These are phyloP conservation scores for Alnus glutinosa DNA, from an alignment of 306 rosid species.

Conservation along the genomic window DNA sequence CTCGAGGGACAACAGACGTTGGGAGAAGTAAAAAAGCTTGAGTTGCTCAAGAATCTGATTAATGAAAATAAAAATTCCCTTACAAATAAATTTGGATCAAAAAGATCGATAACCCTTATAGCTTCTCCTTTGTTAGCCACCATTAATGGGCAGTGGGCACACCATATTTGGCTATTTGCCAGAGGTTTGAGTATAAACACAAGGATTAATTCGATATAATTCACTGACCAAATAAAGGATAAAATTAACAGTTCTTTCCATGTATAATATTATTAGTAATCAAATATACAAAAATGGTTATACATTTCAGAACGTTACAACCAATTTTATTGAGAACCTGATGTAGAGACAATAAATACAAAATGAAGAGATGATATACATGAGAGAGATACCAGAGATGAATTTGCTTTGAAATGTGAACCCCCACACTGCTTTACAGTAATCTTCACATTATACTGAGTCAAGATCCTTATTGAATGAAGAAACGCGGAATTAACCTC, in stretches of 20 bases:
- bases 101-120: no score
- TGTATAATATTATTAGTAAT: background rate
- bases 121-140: no score
- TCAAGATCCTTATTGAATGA: background rate
- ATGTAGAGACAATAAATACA: background rate
- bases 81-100: no score
- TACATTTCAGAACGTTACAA: background rate
- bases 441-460: background rate
- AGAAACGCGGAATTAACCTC: conserved; percentile 5
- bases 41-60: no score
- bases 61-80: no score
- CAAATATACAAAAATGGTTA: background rate
- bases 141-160: no score
- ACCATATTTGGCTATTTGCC: no score
- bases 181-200: no score
- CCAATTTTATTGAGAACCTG: background rate
- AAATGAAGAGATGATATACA: background rate
- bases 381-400: background rate
- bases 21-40: no score
- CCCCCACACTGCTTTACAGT: background rate
- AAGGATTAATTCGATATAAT: background rate
- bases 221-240: background rate
- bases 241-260: background rate
- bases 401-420: background rate
- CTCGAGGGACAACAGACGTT: no score